Evolutionary conservation across 108 stramenopile genomes (phyloP).

Genomic region (Skeletonema potamos): DNA sequence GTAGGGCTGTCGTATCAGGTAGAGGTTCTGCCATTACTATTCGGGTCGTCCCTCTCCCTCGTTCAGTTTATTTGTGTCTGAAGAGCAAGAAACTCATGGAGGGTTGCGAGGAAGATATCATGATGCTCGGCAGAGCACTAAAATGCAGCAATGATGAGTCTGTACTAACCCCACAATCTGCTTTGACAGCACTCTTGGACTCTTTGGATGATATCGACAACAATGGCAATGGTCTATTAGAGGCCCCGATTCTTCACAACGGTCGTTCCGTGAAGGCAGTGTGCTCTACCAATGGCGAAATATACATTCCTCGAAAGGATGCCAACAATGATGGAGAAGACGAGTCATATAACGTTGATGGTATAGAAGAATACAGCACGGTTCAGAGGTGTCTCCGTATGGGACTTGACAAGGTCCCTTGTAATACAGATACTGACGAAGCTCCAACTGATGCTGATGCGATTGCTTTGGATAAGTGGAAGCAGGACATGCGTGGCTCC

Average conservation of each 20-base stretch:
- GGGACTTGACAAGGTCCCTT: slow-evolving; percentile 5
- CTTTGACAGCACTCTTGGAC: slow-evolving; percentile 47
- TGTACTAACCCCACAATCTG: slow-evolving; percentile 16
- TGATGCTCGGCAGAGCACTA: slow-evolving; percentile 63
- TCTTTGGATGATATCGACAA: slow-evolving; percentile 32
- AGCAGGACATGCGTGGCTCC: slow-evolving; percentile 71
- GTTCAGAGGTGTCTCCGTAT: slow-evolving; percentile 8
- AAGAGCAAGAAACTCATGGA: slow-evolving; percentile 44
- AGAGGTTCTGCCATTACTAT: slow-evolving; percentile 70
- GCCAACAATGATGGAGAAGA: slow-evolving; percentile 16
- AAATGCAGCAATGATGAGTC: slow-evolving; percentile 35
- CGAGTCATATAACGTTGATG: slow-evolving; percentile 21
- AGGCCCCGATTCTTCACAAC: slow-evolving; percentile 20
- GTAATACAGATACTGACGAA: neutral
- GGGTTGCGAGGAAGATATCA: slow-evolving; percentile 54
- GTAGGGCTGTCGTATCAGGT: slow-evolving; percentile 70
- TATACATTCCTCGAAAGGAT: slow-evolving; percentile 35
- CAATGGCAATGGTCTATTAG: slow-evolving; percentile 52
- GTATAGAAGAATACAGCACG: slow-evolving; percentile 19
- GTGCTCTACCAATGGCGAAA: slow-evolving; percentile 40
- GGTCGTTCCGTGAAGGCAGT: slow-evolving; percentile 46
- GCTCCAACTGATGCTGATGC: slow-evolving; percentile 31
- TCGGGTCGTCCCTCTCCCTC: slow-evolving; percentile 67
- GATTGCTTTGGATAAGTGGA: slow-evolving; percentile 67
- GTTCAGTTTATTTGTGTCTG: slow-evolving; percentile 47